phyloP scores from a whole-genome alignment of 495 filamentous ascomycete species.

The Pseudoneurospora amorphoporcata region DNA sequence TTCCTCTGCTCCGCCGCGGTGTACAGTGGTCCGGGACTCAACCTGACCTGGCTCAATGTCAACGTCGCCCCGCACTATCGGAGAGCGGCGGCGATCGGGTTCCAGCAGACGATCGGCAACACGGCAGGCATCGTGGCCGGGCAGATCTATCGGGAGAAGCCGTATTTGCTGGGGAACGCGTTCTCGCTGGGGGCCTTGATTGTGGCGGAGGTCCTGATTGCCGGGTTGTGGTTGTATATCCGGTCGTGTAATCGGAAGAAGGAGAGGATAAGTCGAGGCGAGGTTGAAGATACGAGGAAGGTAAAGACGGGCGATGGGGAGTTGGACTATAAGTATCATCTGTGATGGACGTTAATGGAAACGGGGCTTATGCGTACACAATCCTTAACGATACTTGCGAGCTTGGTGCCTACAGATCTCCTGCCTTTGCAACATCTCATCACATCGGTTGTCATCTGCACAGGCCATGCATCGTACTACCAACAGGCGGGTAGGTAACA shows the following conservation, averaged over 20 bases:
- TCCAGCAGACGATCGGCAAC: slow-evolving; percentile 47
- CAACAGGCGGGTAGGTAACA: neutral
- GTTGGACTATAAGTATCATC: slow-evolving; percentile 41
- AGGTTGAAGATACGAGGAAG: slow-evolving; percentile 32
- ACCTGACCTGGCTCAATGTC: slow-evolving; percentile 47
- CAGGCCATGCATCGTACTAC: neutral
- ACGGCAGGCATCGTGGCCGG: slow-evolving; percentile 44
- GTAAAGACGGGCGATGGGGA: slow-evolving; percentile 37
- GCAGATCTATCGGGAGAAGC: slow-evolving; percentile 41
- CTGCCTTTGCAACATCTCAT: no score
- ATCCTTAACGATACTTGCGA: no score
- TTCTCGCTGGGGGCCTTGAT: slow-evolving; percentile 38
- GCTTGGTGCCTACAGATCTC: no score
- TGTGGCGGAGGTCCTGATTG: slow-evolving; percentile 29
- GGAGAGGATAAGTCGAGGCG: slow-evolving; percentile 28
- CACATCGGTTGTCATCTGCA: neutral
- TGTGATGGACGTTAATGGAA: slow-evolving; percentile 14
- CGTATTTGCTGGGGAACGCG: slow-evolving; percentile 40
- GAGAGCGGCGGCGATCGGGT: slow-evolving; percentile 43
- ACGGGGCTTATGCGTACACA: no score
- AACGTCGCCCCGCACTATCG: slow-evolving; percentile 49
- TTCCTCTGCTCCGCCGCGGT: slow-evolving; percentile 44
- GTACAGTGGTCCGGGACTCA: slow-evolving; percentile 41
- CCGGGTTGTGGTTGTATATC: slow-evolving; percentile 31
- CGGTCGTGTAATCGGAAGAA: slow-evolving; percentile 32